Evolutionary conservation across 345 rosid genomes (phyloP).

Genomic region (Pseudoturritis turrita): DNA sequence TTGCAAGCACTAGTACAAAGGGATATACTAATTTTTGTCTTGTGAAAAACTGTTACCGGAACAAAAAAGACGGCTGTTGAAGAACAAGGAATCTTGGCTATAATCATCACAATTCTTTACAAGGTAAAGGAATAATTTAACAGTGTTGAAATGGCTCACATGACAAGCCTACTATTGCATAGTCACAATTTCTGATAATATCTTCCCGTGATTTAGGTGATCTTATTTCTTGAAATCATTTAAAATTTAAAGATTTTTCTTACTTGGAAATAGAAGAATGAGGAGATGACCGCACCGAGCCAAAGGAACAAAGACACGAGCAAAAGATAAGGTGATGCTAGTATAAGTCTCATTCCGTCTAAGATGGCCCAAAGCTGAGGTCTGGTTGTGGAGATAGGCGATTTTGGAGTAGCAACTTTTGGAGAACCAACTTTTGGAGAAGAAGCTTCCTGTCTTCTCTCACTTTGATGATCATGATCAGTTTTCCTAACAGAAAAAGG

Average conservation of each 20-base stretch:
- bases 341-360: slow-evolving; percentile 70
- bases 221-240: background rate
- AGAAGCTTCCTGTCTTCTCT: slow-evolving; percentile 35
- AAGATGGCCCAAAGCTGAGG: slow-evolving; percentile 75
- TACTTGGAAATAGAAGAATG: slow-evolving; percentile 98
- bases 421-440: slow-evolving; percentile 24
- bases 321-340: slow-evolving; percentile 74
- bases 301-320: slow-evolving; percentile 81
- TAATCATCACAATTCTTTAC: background rate
- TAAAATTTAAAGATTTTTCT: background rate
- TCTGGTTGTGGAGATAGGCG: slow-evolving; percentile 39
- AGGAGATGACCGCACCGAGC: slow-evolving; percentile 92
- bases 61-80: background rate
- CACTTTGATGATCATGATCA: slow-evolving; percentile 41
- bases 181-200: background rate
- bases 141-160: background rate
- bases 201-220: background rate
- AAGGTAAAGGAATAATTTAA: background rate
- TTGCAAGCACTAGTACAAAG: background rate
- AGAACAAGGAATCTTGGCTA: background rate
- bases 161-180: background rate
- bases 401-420: slow-evolving; percentile 42
- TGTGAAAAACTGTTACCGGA: background rate
- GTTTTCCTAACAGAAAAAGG: slow-evolving; percentile 39
- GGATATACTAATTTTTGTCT: background rate